Base-by-base conservation (phyloP, 2,329 filamentous ascomycete species). In the Tricladium varicosporioides region DNA sequence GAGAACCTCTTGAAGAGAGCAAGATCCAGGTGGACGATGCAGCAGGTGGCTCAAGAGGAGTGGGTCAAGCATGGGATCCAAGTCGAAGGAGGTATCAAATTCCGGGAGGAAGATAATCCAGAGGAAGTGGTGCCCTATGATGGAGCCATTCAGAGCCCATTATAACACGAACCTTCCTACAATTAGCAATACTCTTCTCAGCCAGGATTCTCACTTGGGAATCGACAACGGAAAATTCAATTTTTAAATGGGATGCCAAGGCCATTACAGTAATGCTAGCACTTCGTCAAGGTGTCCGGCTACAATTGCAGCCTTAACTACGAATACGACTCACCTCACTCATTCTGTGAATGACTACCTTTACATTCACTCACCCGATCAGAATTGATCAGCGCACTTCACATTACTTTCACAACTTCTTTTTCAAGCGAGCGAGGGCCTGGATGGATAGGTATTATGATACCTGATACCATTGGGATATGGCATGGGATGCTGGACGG, bases 1-100 rank as follows among this genome's bases (percentile, higher is more conserved):
- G 92, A 97, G 69, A 89, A 86, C 0, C 74, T 97, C 15, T 73
- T 99, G 56, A 93, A 90, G 73, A 86, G 95, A 60, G 90, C 89
- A 2, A 85, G 89, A 48, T 89, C 86, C 57, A 82, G 94, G 51
- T 92, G 89, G 83, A 80, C 80, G 8, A 74, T 97, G 57, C 82
- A 87, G 48, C 87, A 89, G 64, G 87, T 97, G 42, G 84, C 83
- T 42, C 80, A 82, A 54, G 80, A 82, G 57, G 80, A 84, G 14
- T 99, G 92, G 92, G 89, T 97, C 2, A 79, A 77, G 51, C 80
- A 81, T 36, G 92, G 87, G 1, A 87, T 97, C 48, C 70, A 80
- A 60, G 82, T 95, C 2, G 81, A 88, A 2, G 82, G 79, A 5
- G 84, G 82, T 1, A 71, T 87, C 40, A 77, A 73, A 54, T 86